Conservation (phyloP, 2,329 filamentous ascomycete genomes). For the Epichloe gansuensis region DNA sequence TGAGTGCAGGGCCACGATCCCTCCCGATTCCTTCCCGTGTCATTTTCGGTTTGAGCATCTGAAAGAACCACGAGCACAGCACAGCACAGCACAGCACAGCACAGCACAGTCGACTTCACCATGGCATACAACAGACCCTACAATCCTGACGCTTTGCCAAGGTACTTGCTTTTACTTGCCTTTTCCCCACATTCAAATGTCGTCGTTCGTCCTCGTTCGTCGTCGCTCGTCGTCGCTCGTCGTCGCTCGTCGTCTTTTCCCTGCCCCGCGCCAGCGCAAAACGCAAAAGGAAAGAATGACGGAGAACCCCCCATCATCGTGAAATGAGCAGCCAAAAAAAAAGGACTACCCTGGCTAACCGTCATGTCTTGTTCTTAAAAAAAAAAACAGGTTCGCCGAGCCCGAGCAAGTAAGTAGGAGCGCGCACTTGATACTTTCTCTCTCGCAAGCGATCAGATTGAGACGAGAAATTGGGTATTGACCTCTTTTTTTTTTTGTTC, state of each 20-base stretch:
- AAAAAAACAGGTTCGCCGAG: constrained; percentile 50
- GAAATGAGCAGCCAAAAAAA: background rate
- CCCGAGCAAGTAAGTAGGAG: constrained; percentile 47
- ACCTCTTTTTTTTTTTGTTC: background rate
- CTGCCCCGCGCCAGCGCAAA: background rate
- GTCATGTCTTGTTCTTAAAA: background rate
- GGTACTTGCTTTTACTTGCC: constrained; percentile 41
- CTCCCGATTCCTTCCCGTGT: no score
- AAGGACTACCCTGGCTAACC: background rate
- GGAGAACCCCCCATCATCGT: background rate
- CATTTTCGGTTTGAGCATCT: background rate
- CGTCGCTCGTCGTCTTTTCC: background rate
- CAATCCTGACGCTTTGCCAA: constrained; percentile 89
- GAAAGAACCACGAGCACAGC: no score
- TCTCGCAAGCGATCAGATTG: background rate
- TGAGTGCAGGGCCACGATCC: no score
- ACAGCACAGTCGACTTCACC: constrained; percentile 9
- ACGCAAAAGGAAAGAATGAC: no score
- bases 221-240: no score
- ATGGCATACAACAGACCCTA: constrained; percentile 95
- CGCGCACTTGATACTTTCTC: constrained; percentile 3
- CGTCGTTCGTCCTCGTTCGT: constrained; percentile 2
- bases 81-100: no score
- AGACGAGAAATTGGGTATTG: background rate
- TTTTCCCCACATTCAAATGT: background rate